phyloP scores from a whole-genome alignment of 2,329 filamentous ascomycete species.

The Verticillium nubilum region DNA sequence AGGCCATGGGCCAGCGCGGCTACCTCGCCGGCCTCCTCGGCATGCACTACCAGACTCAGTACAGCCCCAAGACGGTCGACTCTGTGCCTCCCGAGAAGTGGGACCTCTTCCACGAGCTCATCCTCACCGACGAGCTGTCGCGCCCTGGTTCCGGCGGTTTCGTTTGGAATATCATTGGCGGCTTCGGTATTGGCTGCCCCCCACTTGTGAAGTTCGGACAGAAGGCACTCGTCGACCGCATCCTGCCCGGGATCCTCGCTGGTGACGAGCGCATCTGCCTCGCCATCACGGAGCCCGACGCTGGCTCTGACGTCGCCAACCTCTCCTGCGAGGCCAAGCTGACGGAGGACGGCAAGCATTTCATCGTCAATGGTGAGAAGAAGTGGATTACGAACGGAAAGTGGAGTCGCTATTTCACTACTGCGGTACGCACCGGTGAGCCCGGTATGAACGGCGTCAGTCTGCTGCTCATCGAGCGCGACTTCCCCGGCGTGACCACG shows the following conservation, averaged over 20 bases:
- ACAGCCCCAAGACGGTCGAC: conserved; percentile 66
- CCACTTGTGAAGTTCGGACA: conserved; percentile 89
- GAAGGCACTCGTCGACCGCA: conserved; percentile 77
- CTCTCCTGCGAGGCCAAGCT: conserved; percentile 94
- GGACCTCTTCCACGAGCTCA: conserved; percentile 98
- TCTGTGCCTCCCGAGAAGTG: conserved; percentile 82
- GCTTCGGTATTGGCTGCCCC: conserved; percentile 92
- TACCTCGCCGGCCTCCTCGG: conserved; percentile 92
- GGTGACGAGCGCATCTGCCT: conserved; percentile 97
- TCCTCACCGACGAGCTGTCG: conserved; percentile 90
- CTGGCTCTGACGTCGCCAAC: conserved; percentile 92
- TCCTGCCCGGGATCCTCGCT: conserved; percentile 79
- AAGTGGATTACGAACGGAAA: conserved; percentile 98
- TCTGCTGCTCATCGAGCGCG: conserved; percentile 86
- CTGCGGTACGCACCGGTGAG: conserved; percentile 84
- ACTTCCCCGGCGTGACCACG: conserved; percentile 78
- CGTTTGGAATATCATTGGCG: conserved; percentile 94
- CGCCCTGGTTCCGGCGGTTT: conserved; percentile 85
- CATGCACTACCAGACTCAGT: conserved; percentile 71
- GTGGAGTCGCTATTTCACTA: conserved; percentile 97
- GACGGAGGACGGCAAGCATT: conserved; percentile 93
- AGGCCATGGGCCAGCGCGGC: conserved; percentile 87
- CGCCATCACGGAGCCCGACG: conserved; percentile 95
- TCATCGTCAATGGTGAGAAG: conserved; percentile 99
- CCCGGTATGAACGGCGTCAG: conserved; percentile 90